Base-by-base conservation (phyloP, 805 yeast species). In the Candida germanica region DNA sequence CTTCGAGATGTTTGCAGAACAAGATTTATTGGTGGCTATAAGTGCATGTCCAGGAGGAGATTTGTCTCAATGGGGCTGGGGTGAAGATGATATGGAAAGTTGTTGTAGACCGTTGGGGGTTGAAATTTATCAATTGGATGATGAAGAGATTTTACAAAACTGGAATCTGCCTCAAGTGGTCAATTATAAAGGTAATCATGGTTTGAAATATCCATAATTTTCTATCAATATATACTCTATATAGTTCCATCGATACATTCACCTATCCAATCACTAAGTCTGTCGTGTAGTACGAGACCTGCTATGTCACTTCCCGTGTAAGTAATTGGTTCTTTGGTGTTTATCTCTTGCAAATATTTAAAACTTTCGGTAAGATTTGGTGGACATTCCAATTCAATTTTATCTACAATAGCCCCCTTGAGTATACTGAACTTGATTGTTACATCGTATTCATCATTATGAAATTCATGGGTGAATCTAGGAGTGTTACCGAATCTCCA, bases 401-500 rank as follows among this genome's bases (percentile, higher is more conserved):
- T 46, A 20, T 51, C 53, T 2, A 65, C 47, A 1, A 51, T 26
- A 2, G 68, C 66, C 4, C 49, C 36, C 39, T 75, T 78, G 5
- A 72, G 80, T 3, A 87, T 79, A 2, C 52, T 39, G 29, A 73
- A 66, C 22, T 46, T 53, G 4, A 74, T 51, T 12, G 32, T 36
- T 46, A 67, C 43, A 9, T 63, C 55, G 40, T 53, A 43, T 26
- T 59, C 54, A 0, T 56, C 55, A 27, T 64, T 58, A 71, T 49
- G 50, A 13, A 83, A 53, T 1, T 51, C 49, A 39, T 84, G 78
- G 26, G 71, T 66, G 54, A 91, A 93, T 40, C 66, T 69, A 0
- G 97, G 96, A 0, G 96, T 83, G 14, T 71, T 65, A 1, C 87
- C 89, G 56, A 63, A 87, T 24, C 64, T 75, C 95, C 96, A 89